phyloP scores from a whole-genome alignment of 352 stramenopile genomes.

The Phytophthora cryptogea region DNA sequence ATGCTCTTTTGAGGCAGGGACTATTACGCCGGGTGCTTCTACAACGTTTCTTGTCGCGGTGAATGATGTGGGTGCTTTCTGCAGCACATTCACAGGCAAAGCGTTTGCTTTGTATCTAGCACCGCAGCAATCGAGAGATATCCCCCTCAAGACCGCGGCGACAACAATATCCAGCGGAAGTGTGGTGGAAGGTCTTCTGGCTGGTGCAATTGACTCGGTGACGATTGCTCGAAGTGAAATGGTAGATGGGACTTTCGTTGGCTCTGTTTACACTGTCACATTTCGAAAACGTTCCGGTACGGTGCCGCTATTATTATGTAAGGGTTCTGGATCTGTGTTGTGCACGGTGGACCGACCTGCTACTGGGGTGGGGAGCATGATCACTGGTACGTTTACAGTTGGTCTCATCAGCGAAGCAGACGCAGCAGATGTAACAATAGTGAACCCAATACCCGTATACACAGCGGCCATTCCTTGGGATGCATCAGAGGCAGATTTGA shows the following conservation, averaged over 20 bases:
- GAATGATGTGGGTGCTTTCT: slow-evolving; percentile 53
- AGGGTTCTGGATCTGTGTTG: slow-evolving; percentile 20
- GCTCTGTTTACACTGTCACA: slow-evolving; percentile 63
- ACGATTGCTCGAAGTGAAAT: slow-evolving; percentile 38
- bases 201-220: slow-evolving; percentile 58
- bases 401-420: slow-evolving; percentile 51
- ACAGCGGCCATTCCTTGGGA: slow-evolving; percentile 70
- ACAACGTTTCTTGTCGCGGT: slow-evolving; percentile 44
- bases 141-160: slow-evolving; percentile 49
- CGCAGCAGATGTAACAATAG: slow-evolving; percentile 23
- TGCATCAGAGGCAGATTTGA: slow-evolving; percentile 61
- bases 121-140: slow-evolving; percentile 37
- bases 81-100: slow-evolving; percentile 49
- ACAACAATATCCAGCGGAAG: slow-evolving; percentile 43
- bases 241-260: slow-evolving; percentile 57
- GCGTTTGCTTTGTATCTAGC: slow-evolving; percentile 63
- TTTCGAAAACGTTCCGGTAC: slow-evolving; percentile 66
- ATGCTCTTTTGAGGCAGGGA: slow-evolving; percentile 61
- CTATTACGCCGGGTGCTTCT: slow-evolving; percentile 14
- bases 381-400: slow-evolving; percentile 68
- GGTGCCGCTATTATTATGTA: slow-evolving; percentile 61
- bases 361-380: slow-evolving; percentile 59
- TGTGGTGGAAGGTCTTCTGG: slow-evolving; percentile 51
- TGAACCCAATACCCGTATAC: slow-evolving; percentile 21
- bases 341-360: slow-evolving; percentile 46